These are phyloP conservation scores for Aegle marmelos DNA, from an alignment of 345 rosid species.

Conservation along the genomic window DNA sequence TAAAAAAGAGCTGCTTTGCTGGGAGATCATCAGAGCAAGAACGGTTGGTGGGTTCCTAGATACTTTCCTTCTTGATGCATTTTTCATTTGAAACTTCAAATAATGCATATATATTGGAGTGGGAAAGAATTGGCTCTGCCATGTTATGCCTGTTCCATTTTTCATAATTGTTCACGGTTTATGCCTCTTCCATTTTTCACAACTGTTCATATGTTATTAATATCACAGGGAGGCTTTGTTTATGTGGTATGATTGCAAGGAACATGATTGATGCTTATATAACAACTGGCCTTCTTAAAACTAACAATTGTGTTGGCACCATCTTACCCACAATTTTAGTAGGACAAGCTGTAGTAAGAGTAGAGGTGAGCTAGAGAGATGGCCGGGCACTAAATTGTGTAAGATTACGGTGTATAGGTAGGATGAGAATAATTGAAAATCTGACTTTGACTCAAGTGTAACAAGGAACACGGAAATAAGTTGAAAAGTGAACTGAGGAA, in stretches of 20 bases:
- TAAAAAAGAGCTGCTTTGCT: conserved; percentile 56
- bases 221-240: background rate
- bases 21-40: conserved; percentile 68
- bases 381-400: background rate
- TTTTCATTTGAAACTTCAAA: background rate
- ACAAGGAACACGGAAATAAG: background rate
- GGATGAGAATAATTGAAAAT: background rate
- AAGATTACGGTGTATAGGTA: background rate
- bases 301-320: background rate
- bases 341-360: background rate
- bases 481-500: background rate
- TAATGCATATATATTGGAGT: background rate
- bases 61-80: conserved; percentile 13
- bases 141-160: conserved; percentile 2
- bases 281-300: background rate
- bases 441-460: background rate
- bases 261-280: background rate
- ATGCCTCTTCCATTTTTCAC: conserved; percentile 1
- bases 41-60: conserved; percentile 47
- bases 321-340: background rate
- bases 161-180: conserved; percentile 16
- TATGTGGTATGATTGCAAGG: background rate
- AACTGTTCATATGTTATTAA: background rate
- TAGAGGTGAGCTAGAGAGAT: background rate
- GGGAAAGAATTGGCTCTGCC: background rate